Conservation (phyloP, 148 eudicot species). For the Rhododendron vialii region DNA sequence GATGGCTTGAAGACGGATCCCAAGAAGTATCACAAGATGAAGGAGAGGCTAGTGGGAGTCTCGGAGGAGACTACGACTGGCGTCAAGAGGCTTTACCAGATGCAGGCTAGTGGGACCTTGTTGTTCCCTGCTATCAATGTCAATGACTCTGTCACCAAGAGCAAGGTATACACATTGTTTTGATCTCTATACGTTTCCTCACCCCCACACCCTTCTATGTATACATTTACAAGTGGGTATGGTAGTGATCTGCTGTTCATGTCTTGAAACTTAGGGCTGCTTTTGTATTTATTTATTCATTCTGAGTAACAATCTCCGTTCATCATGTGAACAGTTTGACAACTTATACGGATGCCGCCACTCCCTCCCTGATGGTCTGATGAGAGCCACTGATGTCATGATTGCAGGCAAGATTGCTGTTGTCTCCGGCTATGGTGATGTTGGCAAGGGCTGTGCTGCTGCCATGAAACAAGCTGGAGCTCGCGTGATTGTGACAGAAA, state of each 20-base stretch:
- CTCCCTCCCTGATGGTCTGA: constrained; percentile 95
- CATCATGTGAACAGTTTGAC: constrained; percentile 59
- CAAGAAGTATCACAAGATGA: constrained; percentile 76
- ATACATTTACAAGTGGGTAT: not conserved
- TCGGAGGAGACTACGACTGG: constrained; percentile 99
- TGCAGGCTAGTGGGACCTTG: constrained; percentile 69
- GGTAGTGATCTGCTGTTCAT: not conserved
- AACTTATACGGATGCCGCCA: constrained; percentile 99
- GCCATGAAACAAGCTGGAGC: constrained; percentile 92
- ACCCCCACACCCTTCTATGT: not conserved
- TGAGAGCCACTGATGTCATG: constrained; percentile 99
- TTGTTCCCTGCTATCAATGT: constrained; percentile 97
- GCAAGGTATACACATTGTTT: constrained; percentile 56
- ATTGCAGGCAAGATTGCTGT: constrained; percentile 95
- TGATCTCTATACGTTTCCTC: not conserved
- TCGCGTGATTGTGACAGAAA: constrained; percentile 88
- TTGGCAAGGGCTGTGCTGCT: constrained; percentile 95
- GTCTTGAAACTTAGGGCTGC: too few species aligned
- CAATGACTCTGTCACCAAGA: constrained; percentile 97
- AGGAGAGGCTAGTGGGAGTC: constrained; percentile 80
- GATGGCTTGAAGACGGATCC: constrained; percentile 83
- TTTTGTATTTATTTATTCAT: not conserved
- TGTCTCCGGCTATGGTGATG: constrained; percentile 94
- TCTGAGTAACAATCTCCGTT: not conserved
- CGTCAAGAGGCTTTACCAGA: constrained; percentile 98